These are phyloP conservation scores for Solioccasus polychromus DNA, from an alignment of 768 basidiomycete species.

Conservation along the genomic window DNA sequence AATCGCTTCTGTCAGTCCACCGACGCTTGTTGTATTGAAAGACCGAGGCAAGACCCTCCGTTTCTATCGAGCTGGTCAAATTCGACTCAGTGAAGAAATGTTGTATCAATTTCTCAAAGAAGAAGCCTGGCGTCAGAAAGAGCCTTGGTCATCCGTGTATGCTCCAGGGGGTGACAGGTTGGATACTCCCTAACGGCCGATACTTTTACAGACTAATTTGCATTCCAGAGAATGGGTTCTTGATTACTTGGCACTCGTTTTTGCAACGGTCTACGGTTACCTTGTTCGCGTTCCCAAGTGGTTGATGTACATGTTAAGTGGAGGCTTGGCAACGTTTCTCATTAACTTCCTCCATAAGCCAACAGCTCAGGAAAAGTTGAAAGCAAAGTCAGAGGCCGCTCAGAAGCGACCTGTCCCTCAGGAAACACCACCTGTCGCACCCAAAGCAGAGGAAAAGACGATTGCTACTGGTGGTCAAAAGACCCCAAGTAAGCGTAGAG, in stretches of 20 bases:
- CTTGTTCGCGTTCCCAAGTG: conserved; percentile 63
- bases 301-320: conserved; percentile 65
- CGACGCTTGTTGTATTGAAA: conserved; percentile 65
- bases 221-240: conserved; percentile 61
- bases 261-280: conserved; percentile 52
- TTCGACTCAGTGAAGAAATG: conserved; percentile 57
- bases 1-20: conserved; percentile 52
- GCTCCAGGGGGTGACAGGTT: conserved; percentile 78
- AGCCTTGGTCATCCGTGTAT: conserved; percentile 66
- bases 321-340: conserved; percentile 61
- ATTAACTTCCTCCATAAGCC: conserved; percentile 61
- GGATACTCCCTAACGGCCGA: conserved; percentile 2
- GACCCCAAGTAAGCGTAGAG: conserved; percentile 28
- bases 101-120: conserved; percentile 65
- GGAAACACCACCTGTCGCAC: neutral
- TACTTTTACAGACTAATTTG: conserved; percentile 9
- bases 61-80: conserved; percentile 66
- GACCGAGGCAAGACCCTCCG: conserved; percentile 77
- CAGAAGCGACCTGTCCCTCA: conserved; percentile 1
- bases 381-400: conserved; percentile 2
- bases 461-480: conserved; percentile 17
- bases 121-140: conserved; percentile 59
- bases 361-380: neutral
- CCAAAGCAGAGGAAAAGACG: conserved; percentile 14
- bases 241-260: conserved; percentile 50